Evolutionary conservation across 805 yeast species (phyloP), one percentile per base, ranked within the genome.

Genomic region (Helenozyma baotianmanensis): DNA sequence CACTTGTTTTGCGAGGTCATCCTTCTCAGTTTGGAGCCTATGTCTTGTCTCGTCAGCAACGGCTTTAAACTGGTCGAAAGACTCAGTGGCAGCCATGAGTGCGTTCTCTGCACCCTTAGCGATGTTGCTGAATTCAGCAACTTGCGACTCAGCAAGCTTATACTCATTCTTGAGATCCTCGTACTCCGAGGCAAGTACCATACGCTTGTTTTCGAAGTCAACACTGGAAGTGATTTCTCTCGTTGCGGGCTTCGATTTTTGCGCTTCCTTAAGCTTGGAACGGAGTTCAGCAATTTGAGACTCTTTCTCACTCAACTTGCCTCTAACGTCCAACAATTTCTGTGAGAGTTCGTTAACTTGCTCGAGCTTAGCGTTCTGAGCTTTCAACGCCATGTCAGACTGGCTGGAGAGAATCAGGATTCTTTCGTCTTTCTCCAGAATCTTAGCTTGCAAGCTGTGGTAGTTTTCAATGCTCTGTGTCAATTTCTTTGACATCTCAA

Each of bases 31-130:
- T 11, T 42, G 28, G 21, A 64, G 42, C 6, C 37, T 27, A 9
- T 43, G 30, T 23, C 48, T 38, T 23, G 50, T 52, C 2, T 38
- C 35, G 4, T 60, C 60, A 11, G 47, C 34, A 6, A 60, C 57
- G 6, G 14, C 31, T 35, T 50, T 62, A 27, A 50, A 58, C n/a
- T 51, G 47, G 18, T 64, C 85, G 50, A 72, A 81, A 1, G 80
- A 63, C 14, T 62, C 60, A 18, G 74, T 77, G 38, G 84, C 62
- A 28, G 69, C 64, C 23, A 61, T 56, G 23, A 85, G 62, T 4
- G 88, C 77, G 32, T 72, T 74, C 49, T 85, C 94, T 3, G 86
- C 76, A 10, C 82, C 76, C 32, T 59, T 58, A 0, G 88, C 78
- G 25, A 85, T 68, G n/a, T 62, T 63, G 36, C 78, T 74, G 51